Evolutionary conservation across 495 filamentous ascomycete genomes (phyloP), one percentile per base, ranked within the genome.

Genomic region (Lasiosphaeria ovina): DNA sequence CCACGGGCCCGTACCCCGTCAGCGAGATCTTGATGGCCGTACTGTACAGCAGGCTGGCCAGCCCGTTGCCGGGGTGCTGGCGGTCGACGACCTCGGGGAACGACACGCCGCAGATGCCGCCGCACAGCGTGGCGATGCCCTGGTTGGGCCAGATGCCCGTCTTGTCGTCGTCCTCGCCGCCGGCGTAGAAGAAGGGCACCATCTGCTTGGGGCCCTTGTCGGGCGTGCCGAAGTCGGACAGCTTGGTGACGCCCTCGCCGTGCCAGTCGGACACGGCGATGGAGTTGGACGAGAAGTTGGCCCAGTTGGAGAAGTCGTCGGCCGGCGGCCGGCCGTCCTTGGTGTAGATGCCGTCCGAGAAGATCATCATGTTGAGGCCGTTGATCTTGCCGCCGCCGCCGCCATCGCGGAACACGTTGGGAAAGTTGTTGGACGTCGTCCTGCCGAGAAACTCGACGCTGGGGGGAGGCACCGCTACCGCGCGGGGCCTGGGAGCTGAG

Each of bases 141-240:
- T 50, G 48, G 17, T 50, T 50, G 7, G 48, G 48, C 48, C 48
- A 50, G 8, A 50, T 50, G 8, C 12, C 48, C 48, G 48, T 50
- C 12, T 11, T 17, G 48, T n/a, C 1, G 48, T 50, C 48, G 48
- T 50, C 31, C 48, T 50, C 48, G 17, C 48, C 48, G 48, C 16
- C 16, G 17, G 14, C 16, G 31, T 50, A 50, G 48, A n/a, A 50
- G 16, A n/a, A 50, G 12, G 48, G 48, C 12, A 50, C 31, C 16
- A n/a, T 11, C 16, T 50, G 48, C 2, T 50, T 50, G 48, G 48
- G 48, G 48, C 48, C 48, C 48, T 50, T 50, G 12, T 50, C 12
- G 12, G 48, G 8, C 8, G 48, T 50, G 16, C 48, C 48, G 17
- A 50, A 50, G 16, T 50, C 48, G 17, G 17, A 11, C 48, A 50